Conservation (phyloP, 352 stramenopile genomes). For the Phytopythium helicoides region DNA sequence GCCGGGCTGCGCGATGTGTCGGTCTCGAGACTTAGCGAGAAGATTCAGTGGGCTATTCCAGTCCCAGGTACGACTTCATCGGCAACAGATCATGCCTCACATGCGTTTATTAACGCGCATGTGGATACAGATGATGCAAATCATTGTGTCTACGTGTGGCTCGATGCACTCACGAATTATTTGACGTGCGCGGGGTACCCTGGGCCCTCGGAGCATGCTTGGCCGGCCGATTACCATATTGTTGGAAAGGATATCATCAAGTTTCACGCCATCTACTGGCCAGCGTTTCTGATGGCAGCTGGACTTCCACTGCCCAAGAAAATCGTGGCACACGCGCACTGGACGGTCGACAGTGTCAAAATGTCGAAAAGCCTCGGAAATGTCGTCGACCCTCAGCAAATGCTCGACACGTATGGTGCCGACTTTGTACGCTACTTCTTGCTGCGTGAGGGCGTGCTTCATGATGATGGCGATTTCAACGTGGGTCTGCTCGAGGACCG, state of each 20-base stretch:
- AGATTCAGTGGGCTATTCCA: constrained; percentile 96
- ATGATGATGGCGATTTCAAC: constrained; percentile 93
- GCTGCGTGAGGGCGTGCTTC: constrained; percentile 91
- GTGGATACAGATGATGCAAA: constrained; percentile 43
- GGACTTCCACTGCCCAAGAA: constrained; percentile 91
- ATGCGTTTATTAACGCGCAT: not conserved
- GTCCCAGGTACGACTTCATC: constrained; percentile 70
- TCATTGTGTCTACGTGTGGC: constrained; percentile 99
- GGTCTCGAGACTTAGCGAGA: constrained; percentile 93
- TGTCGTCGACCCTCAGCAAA: constrained; percentile 93
- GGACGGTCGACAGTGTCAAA: constrained; percentile 98
- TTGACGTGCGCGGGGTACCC: constrained; percentile 95
- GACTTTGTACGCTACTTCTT: constrained; percentile 95
- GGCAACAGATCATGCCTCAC: no score
- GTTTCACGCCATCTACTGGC: constrained; percentile 99
- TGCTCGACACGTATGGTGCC: constrained; percentile 91
- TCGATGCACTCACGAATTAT: constrained; percentile 99
- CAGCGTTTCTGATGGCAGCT: constrained; percentile 94
- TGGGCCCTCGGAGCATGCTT: constrained; percentile 26
- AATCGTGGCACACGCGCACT: constrained; percentile 98
- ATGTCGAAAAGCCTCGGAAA: constrained; percentile 99
- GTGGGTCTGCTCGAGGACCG: constrained; percentile 88
- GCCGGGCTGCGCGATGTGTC: constrained; percentile 95
- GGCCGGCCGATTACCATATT: constrained; percentile 87
- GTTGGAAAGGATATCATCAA: constrained; percentile 99